Conservation (phyloP, 768 basidiomycete species). For the Saitozyma podzolica region DNA sequence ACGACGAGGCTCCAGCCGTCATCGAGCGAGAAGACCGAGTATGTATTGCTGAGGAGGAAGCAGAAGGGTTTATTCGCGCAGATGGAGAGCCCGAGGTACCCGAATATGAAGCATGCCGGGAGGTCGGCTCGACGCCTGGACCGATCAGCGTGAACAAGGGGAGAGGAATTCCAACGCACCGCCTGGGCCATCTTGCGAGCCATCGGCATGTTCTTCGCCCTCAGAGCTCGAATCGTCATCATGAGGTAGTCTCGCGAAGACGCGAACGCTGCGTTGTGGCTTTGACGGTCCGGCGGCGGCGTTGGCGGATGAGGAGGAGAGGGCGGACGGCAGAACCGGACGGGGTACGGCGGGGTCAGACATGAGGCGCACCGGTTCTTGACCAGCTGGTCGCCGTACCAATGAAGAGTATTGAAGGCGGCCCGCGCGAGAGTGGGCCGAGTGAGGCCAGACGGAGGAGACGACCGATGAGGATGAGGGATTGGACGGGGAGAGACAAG, state of each 20-base stretch:
- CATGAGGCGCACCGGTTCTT: too few relatives aligned
- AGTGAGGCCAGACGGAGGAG: too few relatives aligned
- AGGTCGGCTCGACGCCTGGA: not conserved
- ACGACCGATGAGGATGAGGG: too few relatives aligned
- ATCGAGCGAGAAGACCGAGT: too few relatives aligned
- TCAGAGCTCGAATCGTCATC: conserved; percentile 28
- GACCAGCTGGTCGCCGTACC: too few relatives aligned
- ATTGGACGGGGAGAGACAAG: too few relatives aligned
- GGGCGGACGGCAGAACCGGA: too few relatives aligned
- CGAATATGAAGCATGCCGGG: not conserved
- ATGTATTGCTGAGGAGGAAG: not conserved
- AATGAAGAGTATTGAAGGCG: too few relatives aligned
- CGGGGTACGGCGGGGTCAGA: too few relatives aligned
- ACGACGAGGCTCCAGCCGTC: too few relatives aligned
- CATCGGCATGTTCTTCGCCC: conserved; percentile 9
- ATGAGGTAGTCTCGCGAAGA: conserved; percentile 13
- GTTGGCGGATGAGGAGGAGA: too few relatives aligned
- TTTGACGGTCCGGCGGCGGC: not conserved
- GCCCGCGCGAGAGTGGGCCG: too few relatives aligned
- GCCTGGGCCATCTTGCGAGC: conserved; percentile 8
- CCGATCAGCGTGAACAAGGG: not conserved
- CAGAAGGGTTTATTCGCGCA: not conserved
- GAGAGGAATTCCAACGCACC: conserved; percentile 12
- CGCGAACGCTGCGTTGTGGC: conserved; percentile 12
- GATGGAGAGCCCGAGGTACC: not conserved